Base-by-base conservation (phyloP, 2,329 filamentous ascomycete species). In the Arachnopeziza araneosa region DNA sequence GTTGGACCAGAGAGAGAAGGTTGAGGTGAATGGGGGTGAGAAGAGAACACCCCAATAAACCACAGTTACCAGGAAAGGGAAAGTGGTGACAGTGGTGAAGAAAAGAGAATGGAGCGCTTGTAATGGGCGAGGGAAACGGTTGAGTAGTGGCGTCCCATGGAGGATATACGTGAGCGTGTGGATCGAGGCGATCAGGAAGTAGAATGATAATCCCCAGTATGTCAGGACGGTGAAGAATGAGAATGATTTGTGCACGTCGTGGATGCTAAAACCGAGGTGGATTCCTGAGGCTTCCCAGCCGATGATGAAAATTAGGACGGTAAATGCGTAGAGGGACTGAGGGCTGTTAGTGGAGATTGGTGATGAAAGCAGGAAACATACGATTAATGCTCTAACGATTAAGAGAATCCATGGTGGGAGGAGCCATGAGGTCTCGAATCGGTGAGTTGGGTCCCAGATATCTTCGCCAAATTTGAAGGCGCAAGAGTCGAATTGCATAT, bases 141-240 rank as follows among this genome's bases (percentile, higher is more conserved):
- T 78, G 65, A 89, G 80, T 5, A 89, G 78, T 48, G 77, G 75
- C 0, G 84, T 76, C 36, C 82, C 80, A 52, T 82, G 80, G 50
- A 76, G 74, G 14, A 82, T 81, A 75, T 93, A 95, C 54, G 79
- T 80, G 56, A 84, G 76, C 6, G 89, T 91, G 77, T 96, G 90
- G 21, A 84, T 63, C 21, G 87, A 79, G 1, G 88, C 80, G 69
- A 87, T 77, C 59, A 86, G 78, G 72, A 88, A 87, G 79, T 96
- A 96, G 76, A 93, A 93, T 24, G 83, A 86, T 44, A 93, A 76
- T 1, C 90, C 90, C 89, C 89, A 95, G 79, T 88, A 95, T 10
- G 88, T 90, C 59, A 71, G 68, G 19, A 70, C 66, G 68, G 91
- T 96, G 78, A 96, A 96, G 79, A 85, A 96, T 68, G 86, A 90